These are phyloP conservation scores for Penstemon eatonii DNA, from an alignment of 257 asterid genomes.

Conservation along the genomic window DNA sequence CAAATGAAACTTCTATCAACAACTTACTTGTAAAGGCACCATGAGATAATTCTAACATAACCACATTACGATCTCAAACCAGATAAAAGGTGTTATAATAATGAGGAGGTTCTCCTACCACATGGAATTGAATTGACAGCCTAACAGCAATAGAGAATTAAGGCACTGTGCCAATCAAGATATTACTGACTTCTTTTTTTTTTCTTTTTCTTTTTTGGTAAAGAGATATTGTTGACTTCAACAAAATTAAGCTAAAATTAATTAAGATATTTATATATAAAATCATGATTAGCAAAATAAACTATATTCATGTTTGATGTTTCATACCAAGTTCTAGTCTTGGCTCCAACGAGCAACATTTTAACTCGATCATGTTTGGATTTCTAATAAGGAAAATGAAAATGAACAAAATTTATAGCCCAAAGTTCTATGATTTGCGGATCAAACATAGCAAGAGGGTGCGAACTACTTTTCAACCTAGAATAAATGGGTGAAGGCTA, in stretches of 20 bases:
- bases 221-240: neutral
- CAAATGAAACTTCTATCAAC: neutral
- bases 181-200: too few relatives aligned
- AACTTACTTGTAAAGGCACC: neutral
- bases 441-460: too few relatives aligned
- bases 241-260: neutral
- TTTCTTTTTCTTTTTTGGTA: too few relatives aligned
- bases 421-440: too few relatives aligned
- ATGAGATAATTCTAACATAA: neutral
- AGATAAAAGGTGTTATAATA: neutral
- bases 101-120: neutral
- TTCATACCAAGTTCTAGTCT: neutral
- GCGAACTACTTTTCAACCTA: too few relatives aligned
- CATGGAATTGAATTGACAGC: too few relatives aligned
- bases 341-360: neutral
- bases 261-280: neutral
- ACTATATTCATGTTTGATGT: too few relatives aligned
- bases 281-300: slow-evolving; percentile 8
- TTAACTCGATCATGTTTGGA: neutral
- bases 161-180: too few relatives aligned
- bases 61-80: neutral
- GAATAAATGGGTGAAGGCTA: too few relatives aligned
- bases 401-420: too few relatives aligned
- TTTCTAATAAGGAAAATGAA: too few relatives aligned
- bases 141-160: too few relatives aligned